Conservation (phyloP, 257 asterid genomes). For the Capsicum rhomboideum region DNA sequence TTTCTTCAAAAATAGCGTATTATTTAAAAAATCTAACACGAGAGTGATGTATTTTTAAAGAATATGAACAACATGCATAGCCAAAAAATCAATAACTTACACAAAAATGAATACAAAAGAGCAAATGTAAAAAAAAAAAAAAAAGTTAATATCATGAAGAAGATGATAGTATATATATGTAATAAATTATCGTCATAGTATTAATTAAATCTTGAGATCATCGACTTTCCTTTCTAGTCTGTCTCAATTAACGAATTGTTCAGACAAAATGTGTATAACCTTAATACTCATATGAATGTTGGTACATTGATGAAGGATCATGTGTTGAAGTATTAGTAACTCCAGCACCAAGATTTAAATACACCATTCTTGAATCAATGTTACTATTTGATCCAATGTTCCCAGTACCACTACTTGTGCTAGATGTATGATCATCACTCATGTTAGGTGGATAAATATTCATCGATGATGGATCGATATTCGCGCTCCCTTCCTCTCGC, state of each 20-base stretch:
- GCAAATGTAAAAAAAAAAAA: background rate
- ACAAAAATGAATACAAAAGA: background rate
- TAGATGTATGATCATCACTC: constrained; percentile 40
- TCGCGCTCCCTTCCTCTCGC: constrained; percentile 63
- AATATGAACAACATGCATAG: background rate
- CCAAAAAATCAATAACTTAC: background rate
- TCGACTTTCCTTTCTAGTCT: background rate
- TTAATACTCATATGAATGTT: constrained; percentile 55
- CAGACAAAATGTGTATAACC: background rate
- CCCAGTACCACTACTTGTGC: constrained; percentile 25
- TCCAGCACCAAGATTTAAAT: constrained; percentile 63
- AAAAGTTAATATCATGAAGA: background rate
- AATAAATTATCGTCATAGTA: background rate
- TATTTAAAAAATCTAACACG: background rate
- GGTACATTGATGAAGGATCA: constrained; percentile 51
- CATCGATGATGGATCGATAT: constrained; percentile 18
- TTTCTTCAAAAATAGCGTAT: no score
- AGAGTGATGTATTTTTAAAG: background rate
- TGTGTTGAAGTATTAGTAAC: constrained; percentile 26
- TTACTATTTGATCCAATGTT: constrained; percentile 23
- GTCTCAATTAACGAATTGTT: background rate
- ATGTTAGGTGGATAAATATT: constrained; percentile 49
- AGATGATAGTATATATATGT: background rate
- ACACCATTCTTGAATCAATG: constrained; percentile 75
- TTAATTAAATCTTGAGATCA: background rate